Evolutionary conservation across 192 early-diverging fungal species (phyloP), one percentile per base, ranked within the genome.

Genomic region (Podila epigama): DNA sequence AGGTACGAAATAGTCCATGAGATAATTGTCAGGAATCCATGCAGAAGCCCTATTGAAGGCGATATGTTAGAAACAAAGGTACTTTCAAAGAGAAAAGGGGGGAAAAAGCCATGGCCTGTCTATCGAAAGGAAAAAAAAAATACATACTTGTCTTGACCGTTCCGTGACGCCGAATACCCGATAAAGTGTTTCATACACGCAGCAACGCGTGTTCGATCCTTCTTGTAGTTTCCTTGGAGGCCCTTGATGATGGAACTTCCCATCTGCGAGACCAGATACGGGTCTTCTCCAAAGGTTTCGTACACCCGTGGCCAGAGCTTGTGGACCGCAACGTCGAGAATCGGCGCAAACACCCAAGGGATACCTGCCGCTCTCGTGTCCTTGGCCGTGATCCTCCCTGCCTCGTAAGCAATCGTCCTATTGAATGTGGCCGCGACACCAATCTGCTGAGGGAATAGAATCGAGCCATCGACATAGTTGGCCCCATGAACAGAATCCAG

Each of bases 101-200:
- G 16, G 27, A 29, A 28, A 15, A 44, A 41, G 13, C 0, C 35
- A 44, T 28, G 28, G 22, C 15, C 12, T 28, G 13, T 15, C 29
- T 20, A 0, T 58, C 31, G 20, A 5, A 36, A 15, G 9, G 25
- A 22, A 25, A 25, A 41, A 41, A 41, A 44, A 44, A 48, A 7
- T 0, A 18, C 66, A 41, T 77, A 77, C 73, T 77, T 77, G 66
- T 77, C 73, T 63, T 77, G 73, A 12, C 73, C 73, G 36, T 68
- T 82, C 35, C 85, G 86, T 27, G 89, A 84, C 6, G 83, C 82
- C 4, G 87, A 87, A 64, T 90, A 90, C 32, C 82, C 89, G 40
- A 90, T 86, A 75, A 90, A 90, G 57, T 90, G 89, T 77, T 91
- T 91, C 75, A 89, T 80, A 44, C 88, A 88, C 2, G 85, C 88